These are phyloP conservation scores for Coniochaeta sp. DNA, from an alignment of 2,329 filamentous ascomycete genomes.

Conservation along the genomic window DNA sequence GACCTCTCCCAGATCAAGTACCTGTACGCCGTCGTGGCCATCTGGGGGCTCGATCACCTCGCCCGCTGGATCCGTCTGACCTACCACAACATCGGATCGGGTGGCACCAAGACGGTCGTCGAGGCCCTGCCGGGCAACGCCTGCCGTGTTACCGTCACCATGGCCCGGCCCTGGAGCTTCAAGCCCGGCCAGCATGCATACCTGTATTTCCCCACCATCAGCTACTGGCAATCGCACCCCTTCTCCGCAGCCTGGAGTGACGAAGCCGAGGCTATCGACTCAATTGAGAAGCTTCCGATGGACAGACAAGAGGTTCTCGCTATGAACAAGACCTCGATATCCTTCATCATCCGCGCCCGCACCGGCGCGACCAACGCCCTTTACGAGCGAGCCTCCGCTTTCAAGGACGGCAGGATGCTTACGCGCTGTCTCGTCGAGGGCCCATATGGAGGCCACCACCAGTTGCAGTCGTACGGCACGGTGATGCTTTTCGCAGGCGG, in stretches of 20 bases:
- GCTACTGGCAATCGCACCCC: slow-evolving; percentile 68
- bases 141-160: slow-evolving; percentile 63
- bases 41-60: slow-evolving; percentile 61
- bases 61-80: slow-evolving; percentile 52
- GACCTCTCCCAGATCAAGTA: slow-evolving; percentile 49
- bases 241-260: slow-evolving; percentile 77
- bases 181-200: slow-evolving; percentile 72
- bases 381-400: slow-evolving; percentile 59
- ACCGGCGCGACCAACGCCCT: slow-evolving; percentile 67
- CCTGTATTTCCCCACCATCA: slow-evolving; percentile 67
- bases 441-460: slow-evolving; percentile 68
- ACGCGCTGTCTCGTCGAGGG: slow-evolving; percentile 67
- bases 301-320: slow-evolving; percentile 50
- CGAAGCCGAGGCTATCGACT: slow-evolving; percentile 43
- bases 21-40: slow-evolving; percentile 52
- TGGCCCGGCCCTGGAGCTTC: slow-evolving; percentile 73
- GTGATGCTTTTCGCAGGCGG: slow-evolving; percentile 74
- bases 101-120: slow-evolving; percentile 61
- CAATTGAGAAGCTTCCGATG: slow-evolving; percentile 49
- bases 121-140: slow-evolving; percentile 73
- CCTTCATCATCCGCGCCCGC: slow-evolving; percentile 65
- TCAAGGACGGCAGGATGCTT: slow-evolving; percentile 52
- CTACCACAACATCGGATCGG: slow-evolving; percentile 60
- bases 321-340: slow-evolving; percentile 59
- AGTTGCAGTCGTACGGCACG: slow-evolving; percentile 68